Percentiles rank a stretch among this genome's conserved stretches.
phyloP scores from a whole-genome alignment of 2,329 filamentous ascomycete genomes.

The Canariomyces notabilis region DNA sequence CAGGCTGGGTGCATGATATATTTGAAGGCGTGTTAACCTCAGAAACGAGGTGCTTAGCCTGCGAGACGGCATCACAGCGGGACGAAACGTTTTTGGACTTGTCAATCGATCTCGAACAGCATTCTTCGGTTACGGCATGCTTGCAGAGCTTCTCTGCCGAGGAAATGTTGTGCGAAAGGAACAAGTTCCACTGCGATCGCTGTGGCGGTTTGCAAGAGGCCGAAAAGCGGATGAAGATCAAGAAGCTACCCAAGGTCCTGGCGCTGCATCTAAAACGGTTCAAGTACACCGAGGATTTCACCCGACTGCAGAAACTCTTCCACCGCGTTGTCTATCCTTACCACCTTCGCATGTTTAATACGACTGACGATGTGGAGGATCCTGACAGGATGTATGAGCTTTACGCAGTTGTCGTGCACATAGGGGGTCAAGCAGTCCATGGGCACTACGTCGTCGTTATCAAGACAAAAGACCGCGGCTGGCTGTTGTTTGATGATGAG shows the following conservation, averaged over 20 bases:
- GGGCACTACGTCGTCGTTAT: constrained; percentile 97
- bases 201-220: constrained; percentile 95
- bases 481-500: constrained; percentile 96
- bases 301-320: constrained; percentile 90
- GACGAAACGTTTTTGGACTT: constrained; percentile 95
- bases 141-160: constrained; percentile 94
- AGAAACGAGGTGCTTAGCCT: constrained; percentile 93
- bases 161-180: constrained; percentile 96
- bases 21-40: constrained; percentile 94
- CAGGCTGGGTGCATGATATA: constrained; percentile 92
- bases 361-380: constrained; percentile 89
- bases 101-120: constrained; percentile 91
- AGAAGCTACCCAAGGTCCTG: constrained; percentile 83
- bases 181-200: constrained; percentile 98
- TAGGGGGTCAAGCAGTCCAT: constrained; percentile 93
- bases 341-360: constrained; percentile 94
- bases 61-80: constrained; percentile 89
- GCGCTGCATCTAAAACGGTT: constrained; percentile 94
- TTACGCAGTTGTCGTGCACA: constrained; percentile 95
- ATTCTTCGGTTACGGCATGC: constrained; percentile 94
- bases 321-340: constrained; percentile 97
- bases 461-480: constrained; percentile 93
- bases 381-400: constrained; percentile 92
- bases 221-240: constrained; percentile 99
- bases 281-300: constrained; percentile 96